Base-by-base conservation (phyloP, 2,329 filamentous ascomycete species). In the Talaromyces atroroseus region DNA sequence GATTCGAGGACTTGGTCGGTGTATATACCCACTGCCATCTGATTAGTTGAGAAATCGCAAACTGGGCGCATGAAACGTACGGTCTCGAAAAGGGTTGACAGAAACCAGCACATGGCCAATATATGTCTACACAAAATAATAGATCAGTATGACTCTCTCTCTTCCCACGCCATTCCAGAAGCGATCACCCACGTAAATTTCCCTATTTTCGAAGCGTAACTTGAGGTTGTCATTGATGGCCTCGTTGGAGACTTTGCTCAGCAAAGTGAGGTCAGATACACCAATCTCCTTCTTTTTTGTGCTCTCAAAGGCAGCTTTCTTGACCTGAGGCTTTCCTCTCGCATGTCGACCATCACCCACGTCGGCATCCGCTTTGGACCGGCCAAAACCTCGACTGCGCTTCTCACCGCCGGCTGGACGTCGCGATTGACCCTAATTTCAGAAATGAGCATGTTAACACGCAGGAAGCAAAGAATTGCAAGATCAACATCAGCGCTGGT, bases 231-330 rank as follows among this genome's bases (percentile, higher is more conserved):
- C 94, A 78, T 99, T 99, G 80, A 99, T 99, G 60, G 92, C 92
- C 74, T 99, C 94, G 74, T 99, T 97, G 63, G 92, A 96, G 63
- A 99, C 95, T 76, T 97, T 97, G 80, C 92, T 96, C 70, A 99
- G 88, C 67, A 99, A 80, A 3, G 94, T 99, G 71, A 99, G 82
- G 80, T 99, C 94, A 55, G 94, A 96, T 54, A 99, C 94, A 63
- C 94, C 94, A 65, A 99, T 94, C 76, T 99, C 92, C 83, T 96
- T 97, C 86, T 97, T 99, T 82, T 97, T 97, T 63, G 87, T 89
- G 59, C 86, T 90, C 73, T 99, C 94, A 76, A 95, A 99, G 60
- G 89, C 90, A 61, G 94, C 94, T 78, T 97, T 97, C 77, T 92
- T 92, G 65, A 95, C 90, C 75, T 89, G 90, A 61, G 85, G 77